Evolutionary conservation across 2,329 filamentous ascomycete genomes (phyloP), one percentile per base, ranked within the genome.

Genomic region (Diaporthe citri): DNA sequence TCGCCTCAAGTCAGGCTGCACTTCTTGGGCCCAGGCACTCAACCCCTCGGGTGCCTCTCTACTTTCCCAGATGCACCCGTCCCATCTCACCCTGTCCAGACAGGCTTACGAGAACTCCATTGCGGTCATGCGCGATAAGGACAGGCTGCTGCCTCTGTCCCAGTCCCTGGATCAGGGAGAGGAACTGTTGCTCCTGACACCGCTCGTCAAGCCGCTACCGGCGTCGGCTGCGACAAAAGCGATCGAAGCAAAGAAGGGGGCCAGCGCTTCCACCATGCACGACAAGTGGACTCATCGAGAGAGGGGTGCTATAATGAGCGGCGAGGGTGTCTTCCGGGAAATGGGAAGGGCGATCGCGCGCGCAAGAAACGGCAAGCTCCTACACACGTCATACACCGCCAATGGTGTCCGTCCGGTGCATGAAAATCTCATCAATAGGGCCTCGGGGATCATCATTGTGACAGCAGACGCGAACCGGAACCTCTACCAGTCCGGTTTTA

Each of bases 391-490:
- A 17, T 98, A 98, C 81, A 98, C 96, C 0, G 94, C 95, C 1
- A 97, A 98, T 79, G 96, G 96, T 20, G 93, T 98, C 4, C 90
- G 96, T 51, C 96, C 96, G 82, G 94, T 98, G 0, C 96, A 98
- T 81, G 96, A 98, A 80, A 97, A 96, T 77, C 88, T 98, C 25
- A 97, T 98, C 82, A 94, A 96, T 78, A 90, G 95, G 79, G 95
- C 96, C 15, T 95, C 93, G 70, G 95, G 94, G 5, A 95, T 98
- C 77, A 93, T 98, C 77, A 93, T 98, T 69, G 90, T 98, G 43
- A 98, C 96, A 0, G 96, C 96, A 13, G 96, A 98, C 84, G 96
- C 96, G 0, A 98, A 98, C 81, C 90, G 96, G 55, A 98, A 98
- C 81, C 86, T 97, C 20, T 98, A 98, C 81, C 96, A 98, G 82